Evolutionary conservation across 1,284 basidiomycete genomes (phyloP), one percentile per base, ranked within the genome.

Genomic region (Trametes versicolor): DNA sequence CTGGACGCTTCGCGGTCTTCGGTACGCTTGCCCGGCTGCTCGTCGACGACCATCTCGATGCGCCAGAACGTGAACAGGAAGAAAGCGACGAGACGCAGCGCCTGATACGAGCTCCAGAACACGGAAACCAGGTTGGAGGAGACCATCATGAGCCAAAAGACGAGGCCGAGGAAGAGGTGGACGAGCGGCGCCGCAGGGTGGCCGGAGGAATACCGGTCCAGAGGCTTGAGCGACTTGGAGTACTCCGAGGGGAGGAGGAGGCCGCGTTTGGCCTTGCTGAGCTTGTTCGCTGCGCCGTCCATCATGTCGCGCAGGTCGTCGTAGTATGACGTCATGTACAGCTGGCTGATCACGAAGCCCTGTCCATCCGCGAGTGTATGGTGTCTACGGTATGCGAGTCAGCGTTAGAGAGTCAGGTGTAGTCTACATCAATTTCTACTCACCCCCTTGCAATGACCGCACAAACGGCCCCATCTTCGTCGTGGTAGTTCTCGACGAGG

Each of bases 331-430:
- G 75, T 76, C 58, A 75, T 70, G 60, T 71, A 75, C 6, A 76
- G 66, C 60, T 77, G 74, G 55, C 75, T 75, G 41, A 77, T 71
- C 13, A 77, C 72, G 50, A 77, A 76, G 0, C 75, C 73, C 65
- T 74, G 74, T 8, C 74, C 74, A 39, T 75, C 74, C 2, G 74
- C 70, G 8, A 75, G 66, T 0, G 74, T 70, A 29, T 75, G 74
- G 52, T 75, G 74, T 1, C 74, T 75, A 29, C 17, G 23, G 15
- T 27, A 50, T 2, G 9, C 45, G 45, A 3, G 34, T 7, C 32
- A 2, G 9, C n/a, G 21, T 9, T 2, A 10, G 34, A 10, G 36
- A 4, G 52, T 39, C n/a, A 36, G 6, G 10, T 4, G 13, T n/a
- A 12, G 10, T 10, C 2, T 12, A 12, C 37, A 9, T 13, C 4